Evolutionary conservation across 139 green algal genomes (phyloP).

Genomic region (Chlamydomonas sphaeroides): DNA sequence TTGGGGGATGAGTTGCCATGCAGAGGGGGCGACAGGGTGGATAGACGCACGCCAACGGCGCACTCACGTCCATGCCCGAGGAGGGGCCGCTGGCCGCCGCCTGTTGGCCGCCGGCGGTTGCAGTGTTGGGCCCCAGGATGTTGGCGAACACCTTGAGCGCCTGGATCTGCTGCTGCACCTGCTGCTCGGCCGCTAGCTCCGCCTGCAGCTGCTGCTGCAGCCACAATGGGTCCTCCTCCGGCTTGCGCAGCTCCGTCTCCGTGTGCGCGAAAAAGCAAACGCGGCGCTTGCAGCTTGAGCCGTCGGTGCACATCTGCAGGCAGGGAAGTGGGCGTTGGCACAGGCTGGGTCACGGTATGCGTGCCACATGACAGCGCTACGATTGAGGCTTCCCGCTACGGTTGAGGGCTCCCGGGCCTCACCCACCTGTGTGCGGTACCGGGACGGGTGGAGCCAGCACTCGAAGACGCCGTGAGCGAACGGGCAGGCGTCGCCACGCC

Average conservation of each 20-base stretch:
- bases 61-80: conserved; percentile 21
- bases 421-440: conserved; percentile 88
- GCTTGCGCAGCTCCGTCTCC: conserved; percentile 81
- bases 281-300: conserved; percentile 80
- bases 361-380: too few species aligned
- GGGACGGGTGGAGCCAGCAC: conserved; percentile 94
- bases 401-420: too few species aligned
- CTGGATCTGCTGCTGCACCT: conserved; percentile 60
- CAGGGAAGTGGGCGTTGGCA: too few species aligned
- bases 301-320: conserved; percentile 94
- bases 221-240: conserved; percentile 69
- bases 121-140: conserved; percentile 47
- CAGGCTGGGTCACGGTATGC: too few species aligned
- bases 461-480: conserved; percentile 98
- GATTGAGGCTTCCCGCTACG: too few species aligned
- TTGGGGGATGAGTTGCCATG: too few species aligned
- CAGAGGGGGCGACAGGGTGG: too few species aligned
- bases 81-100: not conserved
- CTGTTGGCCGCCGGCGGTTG: conserved; percentile 29
- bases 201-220: conserved; percentile 60
- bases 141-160: conserved; percentile 52
- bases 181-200: conserved; percentile 48
- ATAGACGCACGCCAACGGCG: too few species aligned
- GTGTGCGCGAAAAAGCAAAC: conserved; percentile 99
- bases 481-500: conserved; percentile 86